phyloP scores from a whole-genome alignment of 495 filamentous ascomycete genomes.

The Podospora appendiculata region DNA sequence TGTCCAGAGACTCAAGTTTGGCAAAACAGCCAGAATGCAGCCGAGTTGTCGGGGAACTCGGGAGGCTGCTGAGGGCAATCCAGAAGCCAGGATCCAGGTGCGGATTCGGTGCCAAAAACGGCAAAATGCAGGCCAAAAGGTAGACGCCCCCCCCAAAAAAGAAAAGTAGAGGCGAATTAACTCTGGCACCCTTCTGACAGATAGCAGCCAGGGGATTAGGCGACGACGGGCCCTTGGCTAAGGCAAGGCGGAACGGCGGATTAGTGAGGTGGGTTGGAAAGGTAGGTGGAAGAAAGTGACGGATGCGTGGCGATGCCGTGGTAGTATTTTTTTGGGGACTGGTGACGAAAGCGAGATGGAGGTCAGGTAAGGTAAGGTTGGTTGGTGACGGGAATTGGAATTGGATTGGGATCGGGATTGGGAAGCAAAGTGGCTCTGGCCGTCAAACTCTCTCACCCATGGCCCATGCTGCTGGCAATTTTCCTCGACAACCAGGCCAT shows the following conservation, averaged over 20 bases:
- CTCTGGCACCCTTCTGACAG: constrained; percentile 10
- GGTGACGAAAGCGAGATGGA: neutral
- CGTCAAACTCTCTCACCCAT: neutral
- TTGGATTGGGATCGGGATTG: neutral
- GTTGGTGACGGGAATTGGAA: neutral
- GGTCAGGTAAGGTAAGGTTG: neutral
- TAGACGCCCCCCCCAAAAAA: constrained; percentile 1
- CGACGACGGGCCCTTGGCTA: neutral
- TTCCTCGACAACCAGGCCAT: neutral
- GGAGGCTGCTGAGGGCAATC: neutral
- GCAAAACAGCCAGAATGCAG: constrained; percentile 12
- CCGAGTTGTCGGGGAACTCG: neutral
- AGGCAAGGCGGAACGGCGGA: neutral
- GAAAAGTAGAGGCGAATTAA: constrained; percentile 13
- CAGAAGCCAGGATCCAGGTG: neutral
- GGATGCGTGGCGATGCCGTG: neutral
- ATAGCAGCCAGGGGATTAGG: constrained; percentile 3
- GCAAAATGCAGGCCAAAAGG: constrained; percentile 3
- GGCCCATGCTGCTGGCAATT: neutral
- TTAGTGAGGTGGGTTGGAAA: neutral
- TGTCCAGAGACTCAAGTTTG: neutral
- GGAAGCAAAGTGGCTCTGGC: neutral
- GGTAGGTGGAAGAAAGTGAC: neutral
- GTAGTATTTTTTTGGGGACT: neutral
- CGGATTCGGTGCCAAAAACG: neutral